These are phyloP conservation scores for Aureobasidium zeae DNA, from an alignment of 2,329 filamentous ascomycete species.

Conservation along the genomic window DNA sequence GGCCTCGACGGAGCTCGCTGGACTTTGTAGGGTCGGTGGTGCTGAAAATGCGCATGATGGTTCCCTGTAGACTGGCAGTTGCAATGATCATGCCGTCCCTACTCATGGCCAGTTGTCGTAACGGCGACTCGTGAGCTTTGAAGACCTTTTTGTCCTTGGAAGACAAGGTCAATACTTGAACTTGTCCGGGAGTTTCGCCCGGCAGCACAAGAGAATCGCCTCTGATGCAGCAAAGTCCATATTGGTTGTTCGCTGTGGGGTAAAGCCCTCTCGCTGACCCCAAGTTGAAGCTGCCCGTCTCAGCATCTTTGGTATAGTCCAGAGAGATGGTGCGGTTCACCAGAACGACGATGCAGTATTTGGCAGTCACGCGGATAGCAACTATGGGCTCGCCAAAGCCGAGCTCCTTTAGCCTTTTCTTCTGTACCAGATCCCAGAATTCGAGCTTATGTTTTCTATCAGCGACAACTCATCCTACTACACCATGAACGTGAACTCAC, in stretches of 20 bases:
- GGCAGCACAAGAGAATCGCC: slow-evolving; percentile 70
- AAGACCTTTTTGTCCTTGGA: slow-evolving; percentile 86
- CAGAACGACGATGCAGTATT: slow-evolving; percentile 69
- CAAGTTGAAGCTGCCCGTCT: slow-evolving; percentile 20
- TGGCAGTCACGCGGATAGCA: slow-evolving; percentile 66
- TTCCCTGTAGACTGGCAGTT: slow-evolving; percentile 84
- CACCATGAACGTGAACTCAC: slow-evolving; percentile 33
- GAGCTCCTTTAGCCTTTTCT: slow-evolving; percentile 64
- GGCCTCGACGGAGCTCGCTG: slow-evolving; percentile 76
- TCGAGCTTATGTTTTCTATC: slow-evolving; percentile 50
- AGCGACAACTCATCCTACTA: slow-evolving; percentile 27
- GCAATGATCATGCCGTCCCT: slow-evolving; percentile 72
- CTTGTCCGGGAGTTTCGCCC: slow-evolving; percentile 76
- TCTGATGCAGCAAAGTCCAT: slow-evolving; percentile 71
- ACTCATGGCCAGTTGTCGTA: slow-evolving; percentile 73
- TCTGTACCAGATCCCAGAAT: slow-evolving; percentile 83
- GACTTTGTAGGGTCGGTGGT: slow-evolving; percentile 72
- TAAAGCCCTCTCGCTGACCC: slow-evolving; percentile 49
- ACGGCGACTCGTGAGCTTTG: slow-evolving; percentile 70
- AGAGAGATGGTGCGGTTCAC: slow-evolving; percentile 25
- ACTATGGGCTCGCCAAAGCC: slow-evolving; percentile 73
- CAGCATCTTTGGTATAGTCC: slow-evolving; percentile 47
- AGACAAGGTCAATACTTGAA: slow-evolving; percentile 72
- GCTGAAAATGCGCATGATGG: slow-evolving; percentile 76
- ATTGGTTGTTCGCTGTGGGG: slow-evolving; percentile 76